These are phyloP conservation scores for Melaleuca quinquenervia DNA, from an alignment of 345 rosid species.

Conservation along the genomic window DNA sequence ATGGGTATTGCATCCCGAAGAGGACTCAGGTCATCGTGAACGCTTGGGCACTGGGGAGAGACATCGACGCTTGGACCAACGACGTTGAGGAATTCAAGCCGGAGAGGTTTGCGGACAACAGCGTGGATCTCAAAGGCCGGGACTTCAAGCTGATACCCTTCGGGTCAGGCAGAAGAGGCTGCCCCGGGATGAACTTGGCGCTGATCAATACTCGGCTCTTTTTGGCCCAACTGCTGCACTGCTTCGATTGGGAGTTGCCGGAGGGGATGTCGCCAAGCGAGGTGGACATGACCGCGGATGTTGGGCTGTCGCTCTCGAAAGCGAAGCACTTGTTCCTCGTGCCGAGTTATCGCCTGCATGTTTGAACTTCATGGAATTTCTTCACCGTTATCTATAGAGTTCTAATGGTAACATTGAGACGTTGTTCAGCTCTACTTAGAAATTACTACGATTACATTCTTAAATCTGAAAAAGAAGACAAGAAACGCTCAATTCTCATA, in stretches of 20 bases:
- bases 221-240: neutral
- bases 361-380: neutral
- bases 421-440: neutral
- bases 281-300: neutral
- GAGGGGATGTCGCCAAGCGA: neutral
- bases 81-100: constrained; percentile 6
- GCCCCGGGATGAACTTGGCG: constrained; percentile 2
- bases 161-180: constrained; percentile 2
- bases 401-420: neutral
- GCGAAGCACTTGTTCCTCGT: neutral
- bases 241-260: constrained; percentile 1
- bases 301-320: neutral
- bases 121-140: neutral
- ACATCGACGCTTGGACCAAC: neutral
- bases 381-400: neutral
- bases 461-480: neutral
- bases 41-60: constrained; percentile 6
- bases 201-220: neutral
- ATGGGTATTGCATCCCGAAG: neutral
- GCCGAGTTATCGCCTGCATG: neutral
- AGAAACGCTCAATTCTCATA: neutral
- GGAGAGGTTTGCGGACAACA: constrained; percentile 7
- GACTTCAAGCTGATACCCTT: constrained; percentile 11
- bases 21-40: neutral
- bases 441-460: neutral